Conservation (phyloP, 352 stramenopile species). For the Globisporangium uncinulatum region DNA sequence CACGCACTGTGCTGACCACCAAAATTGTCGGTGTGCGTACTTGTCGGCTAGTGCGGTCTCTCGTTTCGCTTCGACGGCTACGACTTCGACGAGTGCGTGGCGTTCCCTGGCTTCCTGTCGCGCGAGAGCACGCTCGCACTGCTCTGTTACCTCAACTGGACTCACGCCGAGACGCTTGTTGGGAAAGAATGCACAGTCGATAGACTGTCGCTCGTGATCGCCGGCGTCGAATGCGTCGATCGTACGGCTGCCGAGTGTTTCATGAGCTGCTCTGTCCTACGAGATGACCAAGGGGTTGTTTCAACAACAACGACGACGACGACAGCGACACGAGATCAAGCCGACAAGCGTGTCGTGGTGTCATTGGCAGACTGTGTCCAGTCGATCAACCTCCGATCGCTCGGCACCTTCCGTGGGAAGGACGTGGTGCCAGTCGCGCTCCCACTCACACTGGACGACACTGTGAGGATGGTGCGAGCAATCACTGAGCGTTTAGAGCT, state of each 20-base stretch:
- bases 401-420: conserved; percentile 17
- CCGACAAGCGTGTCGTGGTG: conserved; percentile 3
- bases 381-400: conserved; percentile 50
- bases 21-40: not conserved
- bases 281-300: not conserved
- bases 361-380: conserved; percentile 41
- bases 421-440: conserved; percentile 12
- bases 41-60: conserved; percentile 37
- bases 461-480: conserved; percentile 25
- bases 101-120: conserved; percentile 52
- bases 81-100: conserved; percentile 36
- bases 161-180: conserved; percentile 31
- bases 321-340: not conserved
- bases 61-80: conserved; percentile 60
- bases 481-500: conserved; percentile 31
- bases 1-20: not conserved
- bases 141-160: conserved; percentile 59
- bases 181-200: conserved; percentile 35
- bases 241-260: conserved; percentile 35
- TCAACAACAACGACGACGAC: not conserved
- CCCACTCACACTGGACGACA: conserved; percentile 39
- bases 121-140: conserved; percentile 39
- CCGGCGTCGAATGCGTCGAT: conserved; percentile 30
- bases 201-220: conserved; percentile 27
- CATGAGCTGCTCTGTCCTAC: conserved; percentile 13